phyloP scores from a whole-genome alignment of 2,329 filamentous ascomycete species.

The Pseudocercospora vitis region DNA sequence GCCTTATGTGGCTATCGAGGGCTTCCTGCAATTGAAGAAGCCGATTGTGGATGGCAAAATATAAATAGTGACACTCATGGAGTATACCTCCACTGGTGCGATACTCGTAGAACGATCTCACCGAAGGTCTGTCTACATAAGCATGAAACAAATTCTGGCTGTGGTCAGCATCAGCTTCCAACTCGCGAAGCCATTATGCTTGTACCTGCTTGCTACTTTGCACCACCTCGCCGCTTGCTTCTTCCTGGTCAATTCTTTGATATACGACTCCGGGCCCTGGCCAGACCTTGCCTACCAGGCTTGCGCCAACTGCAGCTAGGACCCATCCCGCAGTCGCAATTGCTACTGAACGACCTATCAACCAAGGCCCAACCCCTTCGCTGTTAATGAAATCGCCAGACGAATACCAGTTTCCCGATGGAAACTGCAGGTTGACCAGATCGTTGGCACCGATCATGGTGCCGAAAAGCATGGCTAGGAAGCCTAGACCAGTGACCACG shows the following conservation, averaged over 20 bases:
- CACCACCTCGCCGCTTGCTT: background rate
- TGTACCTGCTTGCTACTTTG: background rate
- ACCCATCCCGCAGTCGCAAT: background rate
- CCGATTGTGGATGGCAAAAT: constrained; percentile 3
- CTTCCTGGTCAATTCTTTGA: background rate
- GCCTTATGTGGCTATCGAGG: constrained; percentile 13
- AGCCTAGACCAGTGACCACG: background rate
- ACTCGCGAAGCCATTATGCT: too few relatives aligned
- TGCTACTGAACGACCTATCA: background rate
- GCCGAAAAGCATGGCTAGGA: constrained; percentile 2
- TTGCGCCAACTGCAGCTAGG: background rate
- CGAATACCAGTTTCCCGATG: background rate
- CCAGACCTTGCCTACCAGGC: background rate
- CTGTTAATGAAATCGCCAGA: background rate
- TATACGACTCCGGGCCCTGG: background rate
- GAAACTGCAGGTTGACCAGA: background rate
- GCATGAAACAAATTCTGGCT: too few relatives aligned
- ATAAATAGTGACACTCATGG: background rate
- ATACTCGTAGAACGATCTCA: too few relatives aligned
- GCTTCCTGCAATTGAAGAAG: constrained; percentile 8
- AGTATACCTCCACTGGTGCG: background rate
- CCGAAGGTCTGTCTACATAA: too few relatives aligned
- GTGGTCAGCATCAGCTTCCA: too few relatives aligned
- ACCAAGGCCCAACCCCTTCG: background rate
- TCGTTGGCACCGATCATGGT: background rate